Base-by-base conservation (phyloP, 2,329 filamentous ascomycete species). In the Diplodia intermedia region DNA sequence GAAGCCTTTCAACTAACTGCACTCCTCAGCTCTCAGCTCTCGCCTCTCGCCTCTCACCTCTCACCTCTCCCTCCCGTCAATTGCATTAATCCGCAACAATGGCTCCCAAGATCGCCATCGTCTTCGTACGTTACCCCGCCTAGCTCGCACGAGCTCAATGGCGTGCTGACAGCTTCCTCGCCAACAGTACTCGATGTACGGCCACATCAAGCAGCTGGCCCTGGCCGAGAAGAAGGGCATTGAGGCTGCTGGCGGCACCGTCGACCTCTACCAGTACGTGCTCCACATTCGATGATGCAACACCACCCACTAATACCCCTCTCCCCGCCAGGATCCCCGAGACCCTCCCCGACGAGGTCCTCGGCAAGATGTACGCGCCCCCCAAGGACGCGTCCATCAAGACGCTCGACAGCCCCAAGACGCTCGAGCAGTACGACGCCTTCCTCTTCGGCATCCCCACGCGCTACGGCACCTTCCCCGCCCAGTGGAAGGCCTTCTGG, bases 381-480 rank as follows among this genome's bases (percentile, higher is more conserved):
- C 78, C 89, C 72, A 96, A 97, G 85, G 80, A 86, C 75, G 78
- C 86, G 71, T 84, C 87, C 77, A 83, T 95, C 78, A 86, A 76
- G 20, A 73, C 89, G 68, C 79, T 92, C 73, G 84, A 89, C 69
- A 82, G 85, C 74, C 85, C 86, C 61, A 79, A 86, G 14, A 83
- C 79, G 38, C 89, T 97, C 53, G 87, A 89, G 76, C 71, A 84
- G 65, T 98, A 96, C 83, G 94, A 98, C 77, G 95, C 85, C 73
- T 90, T 97, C 84, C 89, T 99, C 71, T 87, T 98, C 75, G 95
- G 95, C 73, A 95, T 98, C 79, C 95, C 95, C 69, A 99, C 95
- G 63, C 89, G 95, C 73, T 99, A 92, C 84, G 95, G 95, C 75
- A 98, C 96, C 88, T 97, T 97, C 86, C 94, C 94, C 60, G 92